Percentiles rank a stretch among this genome's conserved stretches.
These are phyloP conservation scores for Peniophora sp. DNA, from an alignment of 1,284 basidiomycete species.

Conservation along the genomic window DNA sequence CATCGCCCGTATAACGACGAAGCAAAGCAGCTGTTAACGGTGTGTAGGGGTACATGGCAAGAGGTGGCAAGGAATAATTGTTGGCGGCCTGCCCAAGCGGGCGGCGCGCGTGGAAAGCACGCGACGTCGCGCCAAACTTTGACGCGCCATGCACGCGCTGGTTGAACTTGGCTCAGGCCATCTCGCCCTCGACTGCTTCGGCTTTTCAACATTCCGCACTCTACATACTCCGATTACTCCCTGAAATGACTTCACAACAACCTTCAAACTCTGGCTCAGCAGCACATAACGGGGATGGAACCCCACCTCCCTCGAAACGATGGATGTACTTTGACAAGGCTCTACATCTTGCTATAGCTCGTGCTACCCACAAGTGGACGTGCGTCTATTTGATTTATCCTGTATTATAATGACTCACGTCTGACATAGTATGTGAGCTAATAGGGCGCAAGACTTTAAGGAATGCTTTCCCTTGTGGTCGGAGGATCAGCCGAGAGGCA, in stretches of 20 bases:
- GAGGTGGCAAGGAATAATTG: no score
- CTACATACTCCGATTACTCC: constrained; percentile 34
- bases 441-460: constrained; percentile 67
- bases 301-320: constrained; percentile 44
- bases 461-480: constrained; percentile 72
- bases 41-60: no score
- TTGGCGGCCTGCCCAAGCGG: no score
- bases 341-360: constrained; percentile 64
- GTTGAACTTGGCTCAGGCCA: no score
- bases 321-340: constrained; percentile 73
- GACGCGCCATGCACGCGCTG: no score
- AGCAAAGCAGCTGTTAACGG: no score
- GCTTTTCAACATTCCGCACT: no score
- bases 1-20: no score
- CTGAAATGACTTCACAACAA: constrained; percentile 49
- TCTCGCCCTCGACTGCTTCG: no score
- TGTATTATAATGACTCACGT: no score
- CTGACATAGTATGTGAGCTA: not conserved
- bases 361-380: constrained; percentile 78
- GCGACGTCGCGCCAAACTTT: no score
- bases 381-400: constrained; percentile 28
- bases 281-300: constrained; percentile 27
- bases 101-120: no score
- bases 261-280: constrained; percentile 51
- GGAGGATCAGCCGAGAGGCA: constrained; percentile 64